phyloP scores from a whole-genome alignment of 345 rosid genomes.

The Gossypium mustelinum region DNA sequence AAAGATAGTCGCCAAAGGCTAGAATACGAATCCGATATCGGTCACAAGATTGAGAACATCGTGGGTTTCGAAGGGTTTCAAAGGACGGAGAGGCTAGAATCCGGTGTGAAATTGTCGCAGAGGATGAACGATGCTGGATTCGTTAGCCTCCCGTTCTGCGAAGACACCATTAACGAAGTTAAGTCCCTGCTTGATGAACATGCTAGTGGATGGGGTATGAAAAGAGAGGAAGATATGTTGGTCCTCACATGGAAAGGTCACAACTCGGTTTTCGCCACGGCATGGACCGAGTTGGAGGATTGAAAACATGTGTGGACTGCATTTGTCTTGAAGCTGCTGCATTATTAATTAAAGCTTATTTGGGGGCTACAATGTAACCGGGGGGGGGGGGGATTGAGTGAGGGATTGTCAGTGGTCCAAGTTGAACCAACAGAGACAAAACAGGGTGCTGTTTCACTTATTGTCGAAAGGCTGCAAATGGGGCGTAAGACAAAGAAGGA shows the following conservation, averaged over 20 bases:
- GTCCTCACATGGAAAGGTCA: conserved; percentile 80
- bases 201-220: conserved; percentile 80
- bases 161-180: conserved; percentile 48
- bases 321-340: conserved; percentile 2
- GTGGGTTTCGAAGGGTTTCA: conserved; percentile 46
- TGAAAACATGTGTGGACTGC: conserved; percentile 8
- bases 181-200: conserved; percentile 57
- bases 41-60: conserved; percentile 56
- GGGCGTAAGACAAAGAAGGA: not conserved
- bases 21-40: conserved; percentile 60
- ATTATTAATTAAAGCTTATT: not conserved
- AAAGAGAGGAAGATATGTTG: conserved; percentile 56
- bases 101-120: conserved; percentile 36
- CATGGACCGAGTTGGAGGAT: conserved; percentile 42
- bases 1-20: conserved; percentile 54
- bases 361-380: not conserved
- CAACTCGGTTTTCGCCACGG: conserved; percentile 61
- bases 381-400: no score
- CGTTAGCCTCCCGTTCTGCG: conserved; percentile 40
- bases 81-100: conserved; percentile 53
- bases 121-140: conserved; percentile 53
- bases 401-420: conserved; percentile 17
- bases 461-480: conserved; percentile 30
- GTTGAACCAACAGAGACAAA: conserved; percentile 17
- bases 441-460: conserved; percentile 13